A percentile compares a stretch with the other conserved stretches of the same genome.
Evolutionary conservation across 2,329 filamentous ascomycete species (phyloP).

Genomic region (Thielaviopsis cerberus): DNA sequence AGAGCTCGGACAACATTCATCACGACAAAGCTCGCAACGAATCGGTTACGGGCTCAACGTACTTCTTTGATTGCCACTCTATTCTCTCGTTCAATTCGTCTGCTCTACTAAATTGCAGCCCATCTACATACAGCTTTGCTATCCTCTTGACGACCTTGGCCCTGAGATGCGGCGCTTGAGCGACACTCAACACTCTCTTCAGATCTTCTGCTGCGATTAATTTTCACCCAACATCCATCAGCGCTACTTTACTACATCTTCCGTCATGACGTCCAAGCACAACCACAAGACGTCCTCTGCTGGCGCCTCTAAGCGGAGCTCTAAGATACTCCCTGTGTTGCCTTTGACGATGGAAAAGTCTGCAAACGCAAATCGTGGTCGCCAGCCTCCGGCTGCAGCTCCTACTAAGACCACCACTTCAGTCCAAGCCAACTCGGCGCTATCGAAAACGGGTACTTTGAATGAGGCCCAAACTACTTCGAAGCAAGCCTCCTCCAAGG

Average conservation of each 20-base stretch:
- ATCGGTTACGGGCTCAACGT: background rate
- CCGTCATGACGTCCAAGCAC: constrained; percentile 5
- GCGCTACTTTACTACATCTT: background rate
- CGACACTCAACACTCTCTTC: constrained; percentile 3
- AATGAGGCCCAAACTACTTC: background rate
- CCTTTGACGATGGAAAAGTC: background rate
- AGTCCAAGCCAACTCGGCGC: background rate
- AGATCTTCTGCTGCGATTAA: constrained; percentile 9
- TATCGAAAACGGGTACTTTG: background rate
- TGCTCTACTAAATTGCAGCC: background rate
- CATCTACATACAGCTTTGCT: background rate
- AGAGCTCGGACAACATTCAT: background rate
- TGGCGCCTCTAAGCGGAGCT: background rate
- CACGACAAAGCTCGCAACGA: background rate
- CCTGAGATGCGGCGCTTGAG: constrained; percentile 11
- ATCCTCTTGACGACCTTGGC: constrained; percentile 2
- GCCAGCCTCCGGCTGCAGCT: background rate
- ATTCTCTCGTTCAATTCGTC: background rate
- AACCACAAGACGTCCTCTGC: background rate
- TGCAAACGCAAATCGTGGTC: background rate
- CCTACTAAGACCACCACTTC: background rate
- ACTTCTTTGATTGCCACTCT: background rate
- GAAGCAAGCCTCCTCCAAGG: background rate
- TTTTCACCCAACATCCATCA: background rate
- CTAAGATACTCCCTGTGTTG: background rate